phyloP scores from a whole-genome alignment of 352 stramenopile species.

The Globisporangium nunn region DNA sequence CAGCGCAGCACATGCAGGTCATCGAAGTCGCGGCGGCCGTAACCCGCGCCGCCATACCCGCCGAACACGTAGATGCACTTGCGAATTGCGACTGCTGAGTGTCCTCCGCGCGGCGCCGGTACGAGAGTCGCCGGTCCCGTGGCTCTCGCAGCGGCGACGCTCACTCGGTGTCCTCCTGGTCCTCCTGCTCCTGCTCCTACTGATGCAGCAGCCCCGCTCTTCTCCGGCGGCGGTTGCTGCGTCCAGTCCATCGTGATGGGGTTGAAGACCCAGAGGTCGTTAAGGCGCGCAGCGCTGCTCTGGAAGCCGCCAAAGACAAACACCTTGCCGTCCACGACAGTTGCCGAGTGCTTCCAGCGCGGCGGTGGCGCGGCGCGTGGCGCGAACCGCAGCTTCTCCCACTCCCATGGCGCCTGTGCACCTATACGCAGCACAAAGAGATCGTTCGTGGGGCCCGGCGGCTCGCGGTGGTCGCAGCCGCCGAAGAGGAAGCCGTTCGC shows the following conservation, averaged over 20 bases:
- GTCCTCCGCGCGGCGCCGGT: conserved; percentile 83
- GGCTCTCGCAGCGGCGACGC: conserved; percentile 8
- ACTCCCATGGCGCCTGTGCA: conserved; percentile 55
- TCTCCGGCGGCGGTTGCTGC: conserved; percentile 62
- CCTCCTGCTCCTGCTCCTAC: conserved; percentile 49
- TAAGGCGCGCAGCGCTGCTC: conserved; percentile 83
- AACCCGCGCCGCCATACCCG: conserved; percentile 92
- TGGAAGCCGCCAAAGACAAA: conserved; percentile 94
- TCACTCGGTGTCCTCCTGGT: conserved; percentile 12
- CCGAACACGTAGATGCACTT: conserved; percentile 91
- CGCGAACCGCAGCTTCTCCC: conserved; percentile 52
- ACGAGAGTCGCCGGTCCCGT: conserved; percentile 26
- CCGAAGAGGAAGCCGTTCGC: conserved; percentile 91
- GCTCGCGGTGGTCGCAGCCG: conserved; percentile 83
- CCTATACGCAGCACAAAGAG: conserved; percentile 91
- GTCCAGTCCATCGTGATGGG: conserved; percentile 90
- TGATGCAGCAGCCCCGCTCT: conserved; percentile 21
- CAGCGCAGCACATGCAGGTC: conserved; percentile 89
- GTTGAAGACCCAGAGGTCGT: conserved; percentile 97
- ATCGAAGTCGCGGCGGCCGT: conserved; percentile 90
- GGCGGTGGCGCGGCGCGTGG: conserved; percentile 28
- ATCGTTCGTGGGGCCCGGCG: conserved; percentile 90
- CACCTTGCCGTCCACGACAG: conserved; percentile 84
- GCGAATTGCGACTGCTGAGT: conserved; percentile 85
- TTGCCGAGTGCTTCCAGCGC: conserved; percentile 90